Base-by-base conservation (phyloP, 2,329 filamentous ascomycete genomes). In the Colletotrichum acutatum region DNA sequence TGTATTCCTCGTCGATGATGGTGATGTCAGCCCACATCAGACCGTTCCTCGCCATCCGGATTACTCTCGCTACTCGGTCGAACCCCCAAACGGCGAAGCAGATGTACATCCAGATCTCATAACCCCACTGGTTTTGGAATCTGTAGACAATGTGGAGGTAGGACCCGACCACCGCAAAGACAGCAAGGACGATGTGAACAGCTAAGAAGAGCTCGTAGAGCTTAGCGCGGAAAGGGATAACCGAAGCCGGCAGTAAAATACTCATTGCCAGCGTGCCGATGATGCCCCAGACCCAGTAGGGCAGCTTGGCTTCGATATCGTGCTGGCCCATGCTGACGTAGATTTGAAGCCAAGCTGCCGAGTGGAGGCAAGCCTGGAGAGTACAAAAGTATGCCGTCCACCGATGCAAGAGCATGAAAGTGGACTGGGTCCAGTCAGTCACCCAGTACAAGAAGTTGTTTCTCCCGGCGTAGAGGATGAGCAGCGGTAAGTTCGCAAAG, bases 341-440 rank as follows among this genome's bases (percentile, higher is more conserved):
- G 1, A 78, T 66, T 0, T 74, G 70, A 1, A 86, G 76, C 3
- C 77, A 78, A 11, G 83, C 74, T 32, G 83, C 76, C 1, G 81
- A 82, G 76, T 88, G 86, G 0, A 87, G 30, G 30, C 83, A 73
- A 3, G 80, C 82, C 66, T 88, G 81, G 0, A 86, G 42, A 0
- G 80, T 81, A 19, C 78, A 80, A n/a, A 86, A 75, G 46, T 79
- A 77, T 1, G 84, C 84, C 1, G 84, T 77, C 83, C 84, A 87
- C 12, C 85, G 83, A 75, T 88, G 86, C 4, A 87, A 76, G 0
- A 86, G 66, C 12, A 86, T 59, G 73, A 79, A 86, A 0, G 86
- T 87, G 1, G 80, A 80, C 65, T 86, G 82, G 0, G 78, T 80
- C 84, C 84, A 87, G 74, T 84, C 79, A 3, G 85, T 86, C 1